A percentile compares a stretch with the other conserved stretches of the same genome.
These are phyloP conservation scores for Aspergillus sp. DNA, from an alignment of 2,329 filamentous ascomycete genomes.

Conservation along the genomic window DNA sequence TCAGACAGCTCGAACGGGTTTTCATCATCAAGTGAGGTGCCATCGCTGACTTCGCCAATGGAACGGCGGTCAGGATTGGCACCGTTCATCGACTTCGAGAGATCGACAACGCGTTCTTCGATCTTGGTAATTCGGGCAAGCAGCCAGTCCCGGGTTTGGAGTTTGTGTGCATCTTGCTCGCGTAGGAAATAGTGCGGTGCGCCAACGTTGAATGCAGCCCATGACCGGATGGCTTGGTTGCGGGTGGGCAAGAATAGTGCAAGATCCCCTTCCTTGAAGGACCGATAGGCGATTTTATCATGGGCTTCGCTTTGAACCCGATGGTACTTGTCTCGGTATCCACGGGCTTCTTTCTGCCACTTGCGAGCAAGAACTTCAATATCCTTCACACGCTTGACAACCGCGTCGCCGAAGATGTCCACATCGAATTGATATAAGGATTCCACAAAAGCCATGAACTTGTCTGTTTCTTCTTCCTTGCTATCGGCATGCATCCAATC, in stretches of 20 bases:
- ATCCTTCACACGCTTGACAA: slow-evolving; percentile 88
- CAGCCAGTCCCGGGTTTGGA: slow-evolving; percentile 90
- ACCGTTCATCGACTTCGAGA: slow-evolving; percentile 73
- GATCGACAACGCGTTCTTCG: slow-evolving; percentile 88
- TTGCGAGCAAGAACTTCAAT: slow-evolving; percentile 91
- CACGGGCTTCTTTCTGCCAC: slow-evolving; percentile 83
- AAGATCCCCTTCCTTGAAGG: slow-evolving; percentile 95
- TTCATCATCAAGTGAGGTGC: slow-evolving; percentile 72
- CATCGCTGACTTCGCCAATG: slow-evolving; percentile 54
- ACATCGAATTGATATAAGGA: slow-evolving; percentile 77
- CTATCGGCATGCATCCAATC: slow-evolving; percentile 78
- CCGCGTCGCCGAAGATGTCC: slow-evolving; percentile 78
- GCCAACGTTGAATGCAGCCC: slow-evolving; percentile 97
- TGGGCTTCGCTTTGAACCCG: slow-evolving; percentile 79
- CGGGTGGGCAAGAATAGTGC: slow-evolving; percentile 91
- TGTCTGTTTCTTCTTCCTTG: slow-evolving; percentile 66
- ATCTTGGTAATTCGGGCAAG: slow-evolving; percentile 88
- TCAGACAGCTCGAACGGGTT: slow-evolving; percentile 97
- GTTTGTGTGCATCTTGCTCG: slow-evolving; percentile 84
- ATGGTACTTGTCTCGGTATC: slow-evolving; percentile 85
- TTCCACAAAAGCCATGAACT: slow-evolving; percentile 73
- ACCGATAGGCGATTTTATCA: slow-evolving; percentile 92
- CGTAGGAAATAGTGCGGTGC: slow-evolving; percentile 96
- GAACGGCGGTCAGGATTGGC: slow-evolving; percentile 55
- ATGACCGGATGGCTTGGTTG: slow-evolving; percentile 90